Evolutionary conservation across 1,139 yeast genomes (phyloP).

Genomic region (Saccharomyces hybrid): DNA sequence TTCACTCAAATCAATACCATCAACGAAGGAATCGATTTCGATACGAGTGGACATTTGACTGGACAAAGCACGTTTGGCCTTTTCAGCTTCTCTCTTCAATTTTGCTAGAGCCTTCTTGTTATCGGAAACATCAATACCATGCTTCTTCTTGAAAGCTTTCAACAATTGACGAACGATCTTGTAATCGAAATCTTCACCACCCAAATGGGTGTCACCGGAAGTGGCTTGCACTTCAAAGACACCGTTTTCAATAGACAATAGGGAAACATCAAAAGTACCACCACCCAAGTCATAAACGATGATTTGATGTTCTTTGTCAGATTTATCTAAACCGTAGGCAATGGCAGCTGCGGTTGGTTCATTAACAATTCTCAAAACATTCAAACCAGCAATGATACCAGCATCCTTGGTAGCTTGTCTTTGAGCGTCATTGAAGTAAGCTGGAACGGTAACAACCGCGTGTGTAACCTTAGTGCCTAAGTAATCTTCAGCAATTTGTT

Average conservation of each 20-base stretch:
- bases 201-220: slow-evolving; percentile 92
- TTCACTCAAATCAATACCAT: slow-evolving; percentile 92
- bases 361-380: slow-evolving; percentile 84
- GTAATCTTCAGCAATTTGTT: slow-evolving; percentile 86
- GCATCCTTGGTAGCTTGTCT: slow-evolving; percentile 96
- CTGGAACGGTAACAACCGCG: slow-evolving; percentile 95
- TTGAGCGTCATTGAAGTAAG: slow-evolving; percentile 94
- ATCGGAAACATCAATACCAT: slow-evolving; percentile 63
- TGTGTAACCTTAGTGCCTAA: slow-evolving; percentile 83
- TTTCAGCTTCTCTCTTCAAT: slow-evolving; percentile 92
- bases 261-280: slow-evolving; percentile 90
- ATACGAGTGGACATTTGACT: slow-evolving; percentile 71
- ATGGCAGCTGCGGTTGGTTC: slow-evolving; percentile 97
- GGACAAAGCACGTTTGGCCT: slow-evolving; percentile 91
- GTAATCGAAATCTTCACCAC: slow-evolving; percentile 96
- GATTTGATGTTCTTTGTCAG: slow-evolving; percentile 69
- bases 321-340: slow-evolving; percentile 88
- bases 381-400: slow-evolving; percentile 88
- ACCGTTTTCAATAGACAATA: slow-evolving; percentile 84
- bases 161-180: slow-evolving; percentile 80
- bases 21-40: slow-evolving; percentile 90
- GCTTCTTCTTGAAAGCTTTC: slow-evolving; percentile 82
- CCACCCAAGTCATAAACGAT: slow-evolving; percentile 95
- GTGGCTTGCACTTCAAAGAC: slow-evolving; percentile 92
- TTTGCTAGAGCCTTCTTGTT: slow-evolving; percentile 79